Conservation (phyloP, 2,329 filamentous ascomycete genomes). For the Pyricularia grisea region DNA sequence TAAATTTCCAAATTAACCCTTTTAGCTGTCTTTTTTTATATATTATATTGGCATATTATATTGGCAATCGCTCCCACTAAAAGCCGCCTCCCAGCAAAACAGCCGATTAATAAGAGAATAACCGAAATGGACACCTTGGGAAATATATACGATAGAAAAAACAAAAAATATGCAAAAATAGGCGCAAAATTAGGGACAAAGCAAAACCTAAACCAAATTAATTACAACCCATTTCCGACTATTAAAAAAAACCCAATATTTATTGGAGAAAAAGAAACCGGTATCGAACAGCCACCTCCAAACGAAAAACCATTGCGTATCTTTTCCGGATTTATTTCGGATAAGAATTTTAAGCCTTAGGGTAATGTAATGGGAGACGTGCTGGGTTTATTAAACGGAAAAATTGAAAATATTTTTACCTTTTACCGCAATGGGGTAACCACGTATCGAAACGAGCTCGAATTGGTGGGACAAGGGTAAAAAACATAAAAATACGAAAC, state of each 20-base stretch:
- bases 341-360: neutral
- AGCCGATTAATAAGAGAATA: neutral
- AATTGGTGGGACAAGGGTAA: neutral
- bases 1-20: neutral
- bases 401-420: neutral
- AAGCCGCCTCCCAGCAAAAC: neutral
- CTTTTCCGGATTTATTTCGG: neutral
- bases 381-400: neutral
- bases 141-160: neutral
- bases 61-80: neutral
- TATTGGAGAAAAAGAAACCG: neutral
- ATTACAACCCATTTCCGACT: neutral
- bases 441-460: neutral
- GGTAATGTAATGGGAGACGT: neutral
- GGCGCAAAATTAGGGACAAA: neutral
- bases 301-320: neutral
- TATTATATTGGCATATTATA: too few relatives aligned
- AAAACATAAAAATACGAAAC: neutral
- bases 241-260: neutral
- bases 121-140: neutral
- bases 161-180: neutral
- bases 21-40: neutral
- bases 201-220: neutral
- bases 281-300: neutral
- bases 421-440: neutral